A percentile compares a stretch with the other conserved stretches of the same genome.
Evolutionary conservation across 225 moss, liverwort and hornwort species (phyloP).

Genomic region (Physcomitrium patens): DNA sequence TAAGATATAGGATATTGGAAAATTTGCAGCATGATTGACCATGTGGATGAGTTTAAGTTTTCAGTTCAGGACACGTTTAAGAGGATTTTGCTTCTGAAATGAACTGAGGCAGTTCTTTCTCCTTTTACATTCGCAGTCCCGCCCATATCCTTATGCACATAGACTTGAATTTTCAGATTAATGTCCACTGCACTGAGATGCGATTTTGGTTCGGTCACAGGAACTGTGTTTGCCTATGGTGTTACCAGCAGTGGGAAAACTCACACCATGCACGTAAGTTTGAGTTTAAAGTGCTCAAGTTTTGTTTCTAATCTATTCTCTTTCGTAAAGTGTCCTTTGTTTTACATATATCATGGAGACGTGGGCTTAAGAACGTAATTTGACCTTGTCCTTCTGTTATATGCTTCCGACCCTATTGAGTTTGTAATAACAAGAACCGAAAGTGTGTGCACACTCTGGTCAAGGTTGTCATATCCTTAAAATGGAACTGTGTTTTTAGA

Average conservation of each 20-base stretch:
- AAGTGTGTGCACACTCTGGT: conserved; percentile 5
- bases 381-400: not conserved
- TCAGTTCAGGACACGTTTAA: conserved; percentile 15
- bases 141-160: not conserved
- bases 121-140: not conserved
- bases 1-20: not conserved
- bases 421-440: conserved; percentile 9
- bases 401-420: conserved; percentile 7
- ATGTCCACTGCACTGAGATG: conserved; percentile 19
- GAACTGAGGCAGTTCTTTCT: not conserved
- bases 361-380: not conserved
- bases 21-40: conserved; percentile 9
- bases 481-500: conserved; percentile 2
- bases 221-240: conserved; percentile 97
- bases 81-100: not conserved
- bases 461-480: conserved; percentile 6
- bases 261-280: conserved; percentile 97
- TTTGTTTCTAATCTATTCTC: conserved; percentile 11
- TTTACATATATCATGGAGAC: not conserved
- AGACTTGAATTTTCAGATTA: conserved; percentile 10
- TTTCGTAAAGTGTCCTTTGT: conserved; percentile 10
- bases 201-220: conserved; percentile 41
- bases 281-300: conserved; percentile 22
- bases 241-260: conserved; percentile 99
- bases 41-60: conserved; percentile 1